Base-by-base conservation (phyloP, 1,139 yeast species). In the Blastobotrys ciferrii region DNA sequence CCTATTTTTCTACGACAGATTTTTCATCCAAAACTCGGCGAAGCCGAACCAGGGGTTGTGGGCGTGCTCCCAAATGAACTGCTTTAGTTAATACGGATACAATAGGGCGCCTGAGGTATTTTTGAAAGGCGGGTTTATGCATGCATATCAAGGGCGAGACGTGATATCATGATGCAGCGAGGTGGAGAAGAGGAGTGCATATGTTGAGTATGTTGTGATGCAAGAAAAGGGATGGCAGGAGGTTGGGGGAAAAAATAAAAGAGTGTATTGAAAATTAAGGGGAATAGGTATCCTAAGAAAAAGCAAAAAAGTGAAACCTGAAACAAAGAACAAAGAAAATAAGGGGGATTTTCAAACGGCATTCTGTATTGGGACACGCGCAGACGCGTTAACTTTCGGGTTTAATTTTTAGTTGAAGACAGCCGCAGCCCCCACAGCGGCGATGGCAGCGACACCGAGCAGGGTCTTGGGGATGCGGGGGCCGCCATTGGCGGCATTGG, bases 381-480 rank as follows among this genome's bases (percentile, higher is more conserved):
- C 9, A 23, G 28, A 9, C 28, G 28, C n/a, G n/a, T n/a, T 23
- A 23, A 5, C 28, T 23, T 23, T 23, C 9, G 5, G 9, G 9
- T 5, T 23, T 23, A 5, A 5, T 23, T 23, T 6, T 6, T 6
- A 23, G 5, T 23, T 6, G 9, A 23, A 23, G 28, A 23, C 28
- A 23, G 28, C 28, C 28, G 28, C 28, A 23, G 9, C 9, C 28
- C 28, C 28, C 28, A 23, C 28, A 23, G 9, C 28, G 9, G 9
- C 5, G 28, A 23, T 23, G 28, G 28, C 28, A 23, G 28, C 40
- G 17, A 36, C 28, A 5, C 40, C 40, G 11, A 36, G 11, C 4
- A 36, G 40, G 11, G 40, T 6, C 14, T 36, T 36, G 6, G 40
- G 40, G 14, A 36, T 36, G 25, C 19, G 40, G 28, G 28, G 9